Base-by-base conservation (phyloP, 768 basidiomycete species). In the Cantharellus anzutake region DNA sequence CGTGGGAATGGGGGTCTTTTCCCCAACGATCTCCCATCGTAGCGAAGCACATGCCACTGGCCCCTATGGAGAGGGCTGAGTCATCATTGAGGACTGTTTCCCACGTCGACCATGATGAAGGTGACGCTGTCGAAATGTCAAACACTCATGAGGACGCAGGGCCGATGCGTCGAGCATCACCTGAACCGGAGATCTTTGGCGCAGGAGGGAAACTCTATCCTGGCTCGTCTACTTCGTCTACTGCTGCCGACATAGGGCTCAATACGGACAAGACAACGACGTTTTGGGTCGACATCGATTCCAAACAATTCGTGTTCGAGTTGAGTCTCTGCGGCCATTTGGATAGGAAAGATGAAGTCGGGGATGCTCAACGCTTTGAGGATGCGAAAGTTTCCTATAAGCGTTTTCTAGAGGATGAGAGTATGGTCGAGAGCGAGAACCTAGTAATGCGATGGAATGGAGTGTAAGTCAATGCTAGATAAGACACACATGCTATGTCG, bases 1-100 rank as follows among this genome's bases (percentile, higher is more conserved):
- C 86, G 3, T 93, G 91, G 91, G 92, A 93, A 65, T 93, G 91
- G 90, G 90, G 89, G 37, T 81, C 78, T 20, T 87, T 93, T 66
- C 92, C 89, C 38, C 84, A 82, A 63, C 83, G 80, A 34, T 86
- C 86, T 2, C 84, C 84, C 0, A 70, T 80, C 64, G 76, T 58
- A 63, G 76, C 20, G 20, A 29, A 29, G 20, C 20, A 29, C 20
- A 29, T 1, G 20, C 20, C 20, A 29, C 20, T 29, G 20, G 20
- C 20, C 20, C 20, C 20, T 29, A 29, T 29, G 20, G 20, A 29
- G 20, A 29, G 20, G 20, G 20, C 20, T 29, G 20, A 29, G 20
- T 29, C 20, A 29, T 29, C 20, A 29, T 29, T 29, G 20, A 29
- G 20, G 20, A 29, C 20, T 29, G 20, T 29, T 29, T 29, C 20